Evolutionary conservation across 1,284 basidiomycete genomes (phyloP).

Genomic region (Pterulicium gracile): DNA sequence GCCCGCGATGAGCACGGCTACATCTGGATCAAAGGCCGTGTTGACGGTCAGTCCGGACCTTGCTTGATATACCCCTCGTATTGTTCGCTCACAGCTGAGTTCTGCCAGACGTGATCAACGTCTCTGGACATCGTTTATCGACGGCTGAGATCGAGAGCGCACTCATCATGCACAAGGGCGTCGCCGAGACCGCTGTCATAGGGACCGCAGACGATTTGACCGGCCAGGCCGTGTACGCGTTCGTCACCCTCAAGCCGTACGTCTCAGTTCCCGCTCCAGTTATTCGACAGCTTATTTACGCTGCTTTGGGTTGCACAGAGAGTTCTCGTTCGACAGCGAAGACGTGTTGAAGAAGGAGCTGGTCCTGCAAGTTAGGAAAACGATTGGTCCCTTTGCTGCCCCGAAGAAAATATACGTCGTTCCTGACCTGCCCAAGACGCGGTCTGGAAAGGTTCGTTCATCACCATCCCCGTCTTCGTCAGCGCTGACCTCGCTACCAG

Average conservation of each 20-base stretch:
- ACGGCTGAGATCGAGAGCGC: slow-evolving; percentile 98
- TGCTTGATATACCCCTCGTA: slow-evolving; percentile 6
- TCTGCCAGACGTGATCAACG: slow-evolving; percentile 73
- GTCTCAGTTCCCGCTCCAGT: slow-evolving; percentile 14
- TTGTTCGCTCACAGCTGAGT: not conserved
- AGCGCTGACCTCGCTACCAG: slow-evolving; percentile 22
- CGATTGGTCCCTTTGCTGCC: slow-evolving; percentile 91
- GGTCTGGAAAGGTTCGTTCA: slow-evolving; percentile 78
- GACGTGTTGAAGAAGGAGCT: slow-evolving; percentile 77
- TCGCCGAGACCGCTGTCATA: slow-evolving; percentile 92
- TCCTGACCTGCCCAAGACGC: slow-evolving; percentile 87
- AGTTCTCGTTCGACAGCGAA: slow-evolving; percentile 79
- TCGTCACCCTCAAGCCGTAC: slow-evolving; percentile 73
- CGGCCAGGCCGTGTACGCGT: slow-evolving; percentile 79
- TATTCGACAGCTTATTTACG: not conserved
- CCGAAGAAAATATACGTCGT: slow-evolving; percentile 91
- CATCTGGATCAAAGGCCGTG: slow-evolving; percentile 96
- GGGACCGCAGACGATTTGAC: slow-evolving; percentile 85
- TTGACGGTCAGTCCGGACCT: slow-evolving; percentile 67
- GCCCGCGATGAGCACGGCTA: slow-evolving; percentile 93
- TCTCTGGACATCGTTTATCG: slow-evolving; percentile 93
- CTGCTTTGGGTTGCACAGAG: slow-evolving; percentile 30
- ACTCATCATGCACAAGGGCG: slow-evolving; percentile 87
- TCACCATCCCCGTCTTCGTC: not conserved
- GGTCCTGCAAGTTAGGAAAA: slow-evolving; percentile 89